phyloP scores from a whole-genome alignment of 2,329 filamentous ascomycete species.

The Alternaria incomplexa region DNA sequence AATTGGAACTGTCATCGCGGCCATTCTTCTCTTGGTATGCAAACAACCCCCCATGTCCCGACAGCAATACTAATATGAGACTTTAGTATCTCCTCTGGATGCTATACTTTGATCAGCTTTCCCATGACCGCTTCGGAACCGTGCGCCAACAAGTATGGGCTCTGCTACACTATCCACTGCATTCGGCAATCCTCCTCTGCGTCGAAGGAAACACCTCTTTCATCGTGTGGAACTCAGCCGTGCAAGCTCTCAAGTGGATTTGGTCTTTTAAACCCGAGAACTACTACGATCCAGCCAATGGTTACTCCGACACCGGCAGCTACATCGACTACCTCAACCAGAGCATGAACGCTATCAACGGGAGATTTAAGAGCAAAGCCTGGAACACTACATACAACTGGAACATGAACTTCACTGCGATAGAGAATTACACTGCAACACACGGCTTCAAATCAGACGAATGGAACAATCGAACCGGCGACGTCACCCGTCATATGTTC shows the following conservation, averaged over 20 bases:
- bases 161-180: conserved; percentile 64
- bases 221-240: conserved; percentile 33
- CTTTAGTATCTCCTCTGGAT: conserved; percentile 62
- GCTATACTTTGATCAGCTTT: conserved; percentile 63
- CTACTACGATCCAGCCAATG: conserved; percentile 19
- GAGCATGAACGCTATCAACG: conserved; percentile 26
- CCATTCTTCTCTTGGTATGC: conserved; percentile 23
- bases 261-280: conserved; percentile 22
- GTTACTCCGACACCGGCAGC: conserved; percentile 12
- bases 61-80: too few species aligned
- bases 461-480: conserved; percentile 30
- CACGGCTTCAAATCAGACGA: conserved; percentile 22
- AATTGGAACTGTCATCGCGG: conserved; percentile 27
- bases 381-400: conserved; percentile 31
- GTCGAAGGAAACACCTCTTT: conserved; percentile 58
- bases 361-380: conserved; percentile 22
- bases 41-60: too few species aligned
- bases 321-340: conserved; percentile 23
- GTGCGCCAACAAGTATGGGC: conserved; percentile 65
- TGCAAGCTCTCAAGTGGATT: conserved; percentile 29
- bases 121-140: conserved; percentile 53
- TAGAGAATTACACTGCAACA: conserved; percentile 23
- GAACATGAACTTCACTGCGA: conserved; percentile 29
- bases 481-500: conserved; percentile 20
- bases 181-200: conserved; percentile 65